Base-by-base conservation (phyloP, 208 protist species). In the Trypanosoma congolense region DNA sequence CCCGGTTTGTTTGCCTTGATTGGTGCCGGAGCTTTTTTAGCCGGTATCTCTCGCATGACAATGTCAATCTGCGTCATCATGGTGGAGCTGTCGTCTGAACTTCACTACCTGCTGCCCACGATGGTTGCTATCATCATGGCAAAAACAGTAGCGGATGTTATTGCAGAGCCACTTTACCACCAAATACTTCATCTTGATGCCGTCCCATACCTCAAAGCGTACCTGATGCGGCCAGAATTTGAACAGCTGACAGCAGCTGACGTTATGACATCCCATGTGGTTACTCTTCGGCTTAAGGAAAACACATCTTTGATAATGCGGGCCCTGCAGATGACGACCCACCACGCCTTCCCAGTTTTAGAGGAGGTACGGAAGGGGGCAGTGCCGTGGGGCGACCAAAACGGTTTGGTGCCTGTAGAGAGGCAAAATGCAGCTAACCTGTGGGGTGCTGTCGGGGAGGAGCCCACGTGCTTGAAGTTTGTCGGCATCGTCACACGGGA, bases 61-160 rank as follows among this genome's bases (percentile, higher is more conserved):
- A 91, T 97, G 65, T 90, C 87, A n/a, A 84, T 97, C 45, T 90
- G 87, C 41, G 91, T 98, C 41, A 97, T 97, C 56, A 90, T 98
- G 84, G 77, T 97, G 25, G 92, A 98, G 72, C 74, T 96, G 1
- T 95, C 93, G 18, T 90, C 90, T 35, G 90, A 97, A 61, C 65
- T 97, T 30, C 87, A 91, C 63, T 96, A 96, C 61, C 64, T 96
- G 25, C 75, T 98, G 24, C 93, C 95, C 22, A 86, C 97, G 25
- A 98, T 98, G 95, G 76, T 95, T 30, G 81, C 89, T 12, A 87
- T 96, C 18, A 87, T 97, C 30, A 79, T 95, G 74, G 80, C 87
- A 26, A 97, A 96, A 56, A 80, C 77, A 8, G 84, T 94, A 16
- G 95, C 84, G 4, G 91, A 97, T 67, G 76, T 75, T 58, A 73